A percentile compares a stretch with the other conserved stretches of the same genome.
These are phyloP conservation scores for Rickenella mellea DNA, from an alignment of 768 basidiomycete species.

Conservation along the genomic window DNA sequence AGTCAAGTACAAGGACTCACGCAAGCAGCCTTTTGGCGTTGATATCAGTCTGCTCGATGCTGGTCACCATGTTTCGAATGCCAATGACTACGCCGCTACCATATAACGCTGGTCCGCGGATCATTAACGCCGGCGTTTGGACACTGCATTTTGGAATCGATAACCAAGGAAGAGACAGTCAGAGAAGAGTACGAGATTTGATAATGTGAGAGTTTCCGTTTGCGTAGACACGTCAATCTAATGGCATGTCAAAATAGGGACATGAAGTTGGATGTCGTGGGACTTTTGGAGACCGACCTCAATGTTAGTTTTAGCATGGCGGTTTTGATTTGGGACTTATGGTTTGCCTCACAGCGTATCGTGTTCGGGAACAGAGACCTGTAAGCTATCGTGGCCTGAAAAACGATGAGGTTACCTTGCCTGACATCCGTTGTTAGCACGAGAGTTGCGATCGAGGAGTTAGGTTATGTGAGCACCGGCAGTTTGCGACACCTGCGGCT, in stretches of 20 bases:
- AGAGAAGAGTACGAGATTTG: slow-evolving; percentile 50
- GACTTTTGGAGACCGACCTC: slow-evolving; percentile 78
- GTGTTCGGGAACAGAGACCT: slow-evolving; percentile 83
- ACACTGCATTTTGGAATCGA: slow-evolving; percentile 85
- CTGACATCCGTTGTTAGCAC: slow-evolving; percentile 36
- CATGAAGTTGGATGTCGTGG: slow-evolving; percentile 79
- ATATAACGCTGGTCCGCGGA: slow-evolving; percentile 51
- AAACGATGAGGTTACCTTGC: background rate
- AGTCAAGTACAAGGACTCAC: slow-evolving; percentile 1
- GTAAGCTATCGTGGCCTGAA: slow-evolving; percentile 23
- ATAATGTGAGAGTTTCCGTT: slow-evolving; percentile 18
- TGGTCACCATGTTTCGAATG: slow-evolving; percentile 44
- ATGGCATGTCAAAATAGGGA: slow-evolving; percentile 36
- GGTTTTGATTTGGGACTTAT: background rate
- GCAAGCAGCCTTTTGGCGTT: too few relatives aligned
- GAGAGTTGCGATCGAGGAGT: slow-evolving; percentile 63
- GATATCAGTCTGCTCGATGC: slow-evolving; percentile 37
- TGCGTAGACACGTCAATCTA: background rate
- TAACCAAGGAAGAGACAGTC: slow-evolving; percentile 66
- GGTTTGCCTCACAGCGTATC: slow-evolving; percentile 33
- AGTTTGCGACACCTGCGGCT: too few relatives aligned
- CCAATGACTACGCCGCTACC: slow-evolving; percentile 42
- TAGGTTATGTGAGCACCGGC: slow-evolving; percentile 58
- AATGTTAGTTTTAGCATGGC: slow-evolving; percentile 40
- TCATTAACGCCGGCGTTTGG: slow-evolving; percentile 84